Base-by-base conservation (phyloP, 345 rosid genomes). In the Eucalyptus curtisii region DNA sequence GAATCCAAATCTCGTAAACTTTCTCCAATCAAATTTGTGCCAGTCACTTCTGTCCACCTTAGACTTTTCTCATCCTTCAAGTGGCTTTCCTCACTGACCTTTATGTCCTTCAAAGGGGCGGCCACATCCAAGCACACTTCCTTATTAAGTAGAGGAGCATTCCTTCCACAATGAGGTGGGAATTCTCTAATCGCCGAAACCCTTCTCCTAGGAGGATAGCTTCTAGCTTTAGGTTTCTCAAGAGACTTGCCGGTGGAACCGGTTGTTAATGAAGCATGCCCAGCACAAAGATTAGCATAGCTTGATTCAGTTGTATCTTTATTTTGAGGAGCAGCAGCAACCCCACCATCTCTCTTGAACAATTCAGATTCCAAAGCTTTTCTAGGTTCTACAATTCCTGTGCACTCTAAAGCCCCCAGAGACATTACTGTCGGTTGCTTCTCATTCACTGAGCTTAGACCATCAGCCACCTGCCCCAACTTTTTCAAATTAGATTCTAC, bases 91-190 rank as follows among this genome's bases (percentile, higher is more conserved):
- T 55, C 85, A 66, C 50, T 88, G 81, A 91, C 86, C 76, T 64
- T 79, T 59, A 47, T 87, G 10, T 86, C 86, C 91, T 90, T 86
- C 17, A 11, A 81, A 76, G 85, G 81, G 85, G 89, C 49, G 87
- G 82, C 44, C 81, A 76, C 88, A 79, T 89, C 42, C 27, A 20
- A 27, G 84, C 61, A 14, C 87, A 50, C 91, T 85, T 88, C 92
- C 85, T 87, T 87, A 24, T 44, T 16, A 88, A 80, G 68, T 86
- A 48, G 20, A 24, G 87, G 86, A 91, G 94, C 90, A 55, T 91
- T 94, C 88, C 91, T 88, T 89, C 96, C 95, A 85, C 93, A 93
- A 47, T 84, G 53, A 20, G 92, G 93, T 88, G 98, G 95, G 87
- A 93, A 96, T 88, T 92, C 93, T 90, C 96, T 92, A 25, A 91